Conservation (phyloP, 129 eudicot species). For the Saussurea involucrata region DNA sequence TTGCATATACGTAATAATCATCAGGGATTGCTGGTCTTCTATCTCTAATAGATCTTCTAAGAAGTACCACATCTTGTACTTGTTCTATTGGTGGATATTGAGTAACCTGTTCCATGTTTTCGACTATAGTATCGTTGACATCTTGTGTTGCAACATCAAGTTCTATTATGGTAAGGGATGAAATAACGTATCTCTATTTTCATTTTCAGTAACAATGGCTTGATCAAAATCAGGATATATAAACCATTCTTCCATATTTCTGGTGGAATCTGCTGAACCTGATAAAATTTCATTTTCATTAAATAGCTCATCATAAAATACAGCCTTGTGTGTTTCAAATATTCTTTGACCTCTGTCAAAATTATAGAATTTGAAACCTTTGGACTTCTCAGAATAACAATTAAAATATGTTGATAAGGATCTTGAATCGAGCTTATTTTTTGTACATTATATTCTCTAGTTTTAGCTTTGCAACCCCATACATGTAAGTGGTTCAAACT, state of each 20-base stretch:
- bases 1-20: background rate
- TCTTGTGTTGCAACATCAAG: background rate
- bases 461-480: background rate
- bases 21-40: background rate
- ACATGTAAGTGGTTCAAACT: background rate
- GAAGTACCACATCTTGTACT: background rate
- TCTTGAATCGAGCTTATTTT: background rate
- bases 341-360: background rate
- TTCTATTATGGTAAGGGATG: background rate
- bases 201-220: background rate
- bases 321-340: background rate
- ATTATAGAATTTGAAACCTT: background rate
- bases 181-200: background rate
- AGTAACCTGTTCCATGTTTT: background rate
- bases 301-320: background rate
- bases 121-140: background rate
- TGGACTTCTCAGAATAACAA: background rate
- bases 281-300: background rate
- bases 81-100: background rate
- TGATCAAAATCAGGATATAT: background rate
- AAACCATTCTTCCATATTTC: background rate
- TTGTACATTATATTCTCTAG: background rate
- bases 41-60: background rate
- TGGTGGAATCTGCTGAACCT: background rate
- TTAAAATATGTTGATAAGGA: background rate